Evolutionary conservation across 164 flowering plant genomes (phyloP).

Genomic region (Piper betle): DNA sequence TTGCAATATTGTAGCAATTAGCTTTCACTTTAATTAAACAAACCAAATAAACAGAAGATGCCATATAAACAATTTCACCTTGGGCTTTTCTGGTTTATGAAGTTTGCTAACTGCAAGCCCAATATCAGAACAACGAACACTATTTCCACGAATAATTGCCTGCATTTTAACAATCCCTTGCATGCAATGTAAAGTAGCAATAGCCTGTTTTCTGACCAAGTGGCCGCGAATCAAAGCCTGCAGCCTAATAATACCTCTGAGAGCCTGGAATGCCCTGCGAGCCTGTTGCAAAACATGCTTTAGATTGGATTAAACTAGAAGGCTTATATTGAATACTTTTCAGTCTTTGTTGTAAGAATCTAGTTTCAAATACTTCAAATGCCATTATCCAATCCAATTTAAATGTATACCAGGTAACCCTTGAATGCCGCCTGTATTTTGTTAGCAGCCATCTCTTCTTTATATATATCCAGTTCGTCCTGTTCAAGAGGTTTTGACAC

Average conservation of each 20-base stretch:
- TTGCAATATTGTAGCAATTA: too few relatives aligned
- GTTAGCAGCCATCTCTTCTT: constrained; percentile 51
- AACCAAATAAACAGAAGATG: too few relatives aligned
- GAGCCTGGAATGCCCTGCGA: constrained; percentile 82
- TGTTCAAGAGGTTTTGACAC: constrained; percentile 8
- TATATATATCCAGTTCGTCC: constrained; percentile 26
- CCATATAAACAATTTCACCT: constrained; percentile 15
- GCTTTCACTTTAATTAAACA: too few relatives aligned
- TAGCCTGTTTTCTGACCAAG: constrained; percentile 82
- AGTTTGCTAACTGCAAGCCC: constrained; percentile 30
- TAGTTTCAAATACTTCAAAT: too few relatives aligned
- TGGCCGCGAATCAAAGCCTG: constrained; percentile 94
- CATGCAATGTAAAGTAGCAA: constrained; percentile 53
- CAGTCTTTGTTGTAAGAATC: background rate
- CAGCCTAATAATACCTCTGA: constrained; percentile 89
- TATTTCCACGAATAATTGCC: constrained; percentile 61
- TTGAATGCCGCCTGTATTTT: constrained; percentile 77
- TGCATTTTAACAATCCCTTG: constrained; percentile 67
- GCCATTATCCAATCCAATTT: too few relatives aligned
- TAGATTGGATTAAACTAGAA: background rate
- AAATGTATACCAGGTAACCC: constrained; percentile 62
- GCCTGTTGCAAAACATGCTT: constrained; percentile 38
- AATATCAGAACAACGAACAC: constrained; percentile 33
- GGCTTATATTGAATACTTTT: background rate
- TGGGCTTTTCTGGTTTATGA: constrained; percentile 12